Evolutionary conservation across 1,284 basidiomycete genomes (phyloP), one percentile per base, ranked within the genome.

Genomic region (Pseudozyma hubeiensis): DNA sequence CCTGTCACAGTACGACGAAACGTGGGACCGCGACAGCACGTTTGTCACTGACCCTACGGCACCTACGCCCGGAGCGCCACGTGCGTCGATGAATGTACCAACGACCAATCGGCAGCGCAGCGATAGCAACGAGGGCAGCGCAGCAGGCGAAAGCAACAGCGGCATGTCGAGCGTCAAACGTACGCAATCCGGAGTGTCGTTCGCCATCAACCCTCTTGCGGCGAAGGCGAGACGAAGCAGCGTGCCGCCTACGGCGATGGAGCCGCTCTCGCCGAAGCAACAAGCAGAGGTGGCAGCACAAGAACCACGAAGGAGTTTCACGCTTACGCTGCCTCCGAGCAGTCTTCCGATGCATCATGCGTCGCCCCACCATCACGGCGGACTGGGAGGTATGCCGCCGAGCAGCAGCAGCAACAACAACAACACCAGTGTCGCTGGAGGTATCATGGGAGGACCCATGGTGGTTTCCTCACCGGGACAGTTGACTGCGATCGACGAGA

Each of bases 401-500:
- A 31, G 17, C 30, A 53, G 31, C 46, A n/a, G 16, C 16, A 33
- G 50, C 29, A 43, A 33, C 9, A 37, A 10, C 35, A 37, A 14
- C 35, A 37, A 24, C 43, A 24, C 1, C 43, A 24, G 43, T 24
- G 19, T 6, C 8, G 19, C 19, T 8, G 43, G 43, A 24, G 41
- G 37, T 29, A 30, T 41, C 7, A 14, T 45, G 11, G 63, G 63
- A 9, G 63, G 63, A 9, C 24, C 50, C 2, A 57, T 57, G 64
- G 46, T 68, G 48, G 61, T 55, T 11, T 39, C 47, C 0, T 53
- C 71, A 7, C 53, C 66, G 1, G 63, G 59, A 5, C 71, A 64
- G 31, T 40, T 74, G 51, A 69, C 62, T 7, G 65, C 71, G 52
- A 74, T 74, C 39, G 66, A 65, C 59, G 71, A 74, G 45, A 63